Evolutionary conservation across 1,284 basidiomycete species (phyloP).

Genomic region (Cutaneotrichosporon sp.): DNA sequence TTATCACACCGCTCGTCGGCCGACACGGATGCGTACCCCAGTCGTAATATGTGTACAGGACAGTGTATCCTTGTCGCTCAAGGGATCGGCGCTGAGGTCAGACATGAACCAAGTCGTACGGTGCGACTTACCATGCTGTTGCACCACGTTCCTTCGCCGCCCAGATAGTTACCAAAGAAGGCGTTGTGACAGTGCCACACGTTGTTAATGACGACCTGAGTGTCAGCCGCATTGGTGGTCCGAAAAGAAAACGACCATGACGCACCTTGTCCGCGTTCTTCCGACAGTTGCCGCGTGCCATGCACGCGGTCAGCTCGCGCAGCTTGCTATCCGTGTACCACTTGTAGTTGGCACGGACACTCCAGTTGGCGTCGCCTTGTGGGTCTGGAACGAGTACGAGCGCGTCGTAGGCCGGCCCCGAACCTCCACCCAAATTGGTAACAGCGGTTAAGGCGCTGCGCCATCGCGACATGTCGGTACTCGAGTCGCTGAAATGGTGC

Average conservation of each 20-base stretch:
- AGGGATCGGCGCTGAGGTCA: background rate
- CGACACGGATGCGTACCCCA: background rate
- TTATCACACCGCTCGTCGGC: too few species aligned
- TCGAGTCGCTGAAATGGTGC: too few species aligned
- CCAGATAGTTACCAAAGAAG: slow-evolving; percentile 12
- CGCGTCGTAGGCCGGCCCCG: too few species aligned
- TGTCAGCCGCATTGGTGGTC: too few species aligned
- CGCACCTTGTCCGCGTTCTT: slow-evolving; percentile 16
- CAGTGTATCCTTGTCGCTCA: slow-evolving; percentile 30
- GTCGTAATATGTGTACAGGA: slow-evolving; percentile 15
- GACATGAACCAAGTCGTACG: background rate
- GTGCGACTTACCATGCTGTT: background rate
- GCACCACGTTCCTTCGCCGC: slow-evolving; percentile 22
- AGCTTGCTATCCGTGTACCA: background rate
- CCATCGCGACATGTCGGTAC: too few species aligned
- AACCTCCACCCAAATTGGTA: too few species aligned
- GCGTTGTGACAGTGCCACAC: slow-evolving; percentile 17
- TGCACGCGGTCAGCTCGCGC: slow-evolving; percentile 21
- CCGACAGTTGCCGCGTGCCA: slow-evolving; percentile 18
- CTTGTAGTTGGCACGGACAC: too few species aligned
- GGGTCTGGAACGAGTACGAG: too few species aligned
- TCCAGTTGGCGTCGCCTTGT: too few species aligned
- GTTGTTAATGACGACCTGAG: slow-evolving; percentile 1
- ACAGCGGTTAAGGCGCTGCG: too few species aligned
- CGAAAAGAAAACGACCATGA: too few species aligned